A percentile compares a stretch with the other conserved stretches of the same genome.
Evolutionary conservation across 148 eudicot species (phyloP).

Genomic region (Diospyros lotus): DNA sequence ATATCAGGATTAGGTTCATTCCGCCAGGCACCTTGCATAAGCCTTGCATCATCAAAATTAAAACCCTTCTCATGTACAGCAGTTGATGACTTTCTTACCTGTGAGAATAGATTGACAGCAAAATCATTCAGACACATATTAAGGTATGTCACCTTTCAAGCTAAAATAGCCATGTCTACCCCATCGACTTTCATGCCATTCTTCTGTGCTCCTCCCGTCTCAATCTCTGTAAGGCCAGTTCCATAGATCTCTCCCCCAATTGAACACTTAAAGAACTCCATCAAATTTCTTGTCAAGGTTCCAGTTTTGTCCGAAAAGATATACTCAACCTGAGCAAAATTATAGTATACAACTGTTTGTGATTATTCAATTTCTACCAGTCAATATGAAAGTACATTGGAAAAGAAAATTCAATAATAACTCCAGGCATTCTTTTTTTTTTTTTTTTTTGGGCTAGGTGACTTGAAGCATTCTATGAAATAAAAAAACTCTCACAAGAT

Average conservation of each 20-base stretch:
- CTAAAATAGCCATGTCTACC: constrained; percentile 28
- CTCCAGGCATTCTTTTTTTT: no score
- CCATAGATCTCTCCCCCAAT: constrained; percentile 95
- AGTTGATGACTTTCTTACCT: constrained; percentile 50
- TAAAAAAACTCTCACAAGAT: neutral
- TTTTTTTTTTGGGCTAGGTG: no score
- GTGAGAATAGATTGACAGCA: constrained; percentile 2
- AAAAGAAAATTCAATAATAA: neutral
- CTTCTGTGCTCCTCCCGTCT: constrained; percentile 77
- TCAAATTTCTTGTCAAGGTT: constrained; percentile 86
- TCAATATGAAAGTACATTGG: neutral
- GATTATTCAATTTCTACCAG: neutral
- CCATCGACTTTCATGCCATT: constrained; percentile 52
- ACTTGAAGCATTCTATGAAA: neutral
- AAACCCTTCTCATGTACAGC: constrained; percentile 69
- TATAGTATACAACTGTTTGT: neutral
- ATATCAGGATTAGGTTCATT: constrained; percentile 76
- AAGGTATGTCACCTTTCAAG: neutral
- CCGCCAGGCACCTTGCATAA: constrained; percentile 92
- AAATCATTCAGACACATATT: constrained; percentile 8
- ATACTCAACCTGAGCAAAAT: constrained; percentile 76
- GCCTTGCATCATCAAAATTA: constrained; percentile 76
- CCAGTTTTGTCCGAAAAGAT: constrained; percentile 97
- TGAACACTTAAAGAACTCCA: constrained; percentile 99
- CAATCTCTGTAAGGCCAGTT: constrained; percentile 90